Conservation (phyloP, 192 early-diverging fungal genomes). For the Dissophora globulifera region DNA sequence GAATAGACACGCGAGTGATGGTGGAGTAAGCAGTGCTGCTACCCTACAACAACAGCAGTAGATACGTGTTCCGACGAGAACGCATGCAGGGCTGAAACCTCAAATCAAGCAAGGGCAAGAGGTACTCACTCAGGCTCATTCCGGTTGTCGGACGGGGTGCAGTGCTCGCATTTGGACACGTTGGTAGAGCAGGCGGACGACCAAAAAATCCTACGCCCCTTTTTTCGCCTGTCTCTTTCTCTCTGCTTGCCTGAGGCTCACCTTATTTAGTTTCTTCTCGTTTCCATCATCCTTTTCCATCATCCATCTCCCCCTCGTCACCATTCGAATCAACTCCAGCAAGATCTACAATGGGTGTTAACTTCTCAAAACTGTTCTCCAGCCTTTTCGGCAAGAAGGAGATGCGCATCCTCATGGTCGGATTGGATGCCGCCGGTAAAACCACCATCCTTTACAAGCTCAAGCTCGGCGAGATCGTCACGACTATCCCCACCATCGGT, state of each 20-base stretch:
- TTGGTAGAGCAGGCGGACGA: too few species aligned
- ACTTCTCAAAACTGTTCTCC: slow-evolving; percentile 82
- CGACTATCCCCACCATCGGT: slow-evolving; percentile 99
- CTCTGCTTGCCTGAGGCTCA: too few species aligned
- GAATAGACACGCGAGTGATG: too few species aligned
- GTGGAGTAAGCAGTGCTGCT: too few species aligned
- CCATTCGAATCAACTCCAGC: slow-evolving; percentile 8
- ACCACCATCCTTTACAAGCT: slow-evolving; percentile 99
- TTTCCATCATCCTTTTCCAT: slow-evolving; percentile 24
- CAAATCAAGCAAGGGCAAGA: too few species aligned
- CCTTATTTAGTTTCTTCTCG: not conserved
- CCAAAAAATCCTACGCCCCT: not conserved
- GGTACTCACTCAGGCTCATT: too few species aligned
- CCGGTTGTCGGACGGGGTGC: too few species aligned
- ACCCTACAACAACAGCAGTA: too few species aligned
- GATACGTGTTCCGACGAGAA: too few species aligned
- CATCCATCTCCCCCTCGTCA: slow-evolving; percentile 14
- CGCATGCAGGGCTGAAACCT: too few species aligned
- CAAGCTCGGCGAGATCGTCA: slow-evolving; percentile 98
- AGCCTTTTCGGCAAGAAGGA: slow-evolving; percentile 92
- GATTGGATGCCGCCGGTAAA: slow-evolving; percentile 94
- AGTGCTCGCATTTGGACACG: too few species aligned
- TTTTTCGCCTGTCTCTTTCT: too few species aligned
- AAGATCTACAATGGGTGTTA: slow-evolving; percentile 90
- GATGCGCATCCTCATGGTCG: slow-evolving; percentile 98